These are phyloP conservation scores for Poa pratensis DNA, from an alignment of 176 grass and related monocot genomes.

Conservation along the genomic window DNA sequence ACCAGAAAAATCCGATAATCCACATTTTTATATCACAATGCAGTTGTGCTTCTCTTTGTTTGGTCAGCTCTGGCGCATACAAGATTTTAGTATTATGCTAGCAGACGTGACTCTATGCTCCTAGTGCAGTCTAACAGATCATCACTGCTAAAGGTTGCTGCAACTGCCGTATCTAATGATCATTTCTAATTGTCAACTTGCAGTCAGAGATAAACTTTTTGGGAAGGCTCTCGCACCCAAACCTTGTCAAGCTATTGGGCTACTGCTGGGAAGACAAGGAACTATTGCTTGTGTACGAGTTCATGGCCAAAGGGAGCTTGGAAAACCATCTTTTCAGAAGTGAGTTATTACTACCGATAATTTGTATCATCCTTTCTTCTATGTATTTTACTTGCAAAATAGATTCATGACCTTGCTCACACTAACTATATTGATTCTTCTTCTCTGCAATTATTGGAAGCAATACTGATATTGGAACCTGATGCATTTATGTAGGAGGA, in stretches of 20 bases:
- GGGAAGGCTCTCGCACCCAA: constrained; percentile 86
- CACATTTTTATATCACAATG: constrained; percentile 57
- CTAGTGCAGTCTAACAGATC: constrained; percentile 9
- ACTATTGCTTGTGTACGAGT: constrained; percentile 82
- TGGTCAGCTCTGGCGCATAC: constrained; percentile 9
- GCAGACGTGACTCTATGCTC: neutral
- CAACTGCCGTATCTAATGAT: constrained; percentile 8
- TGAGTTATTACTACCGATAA: constrained; percentile 41
- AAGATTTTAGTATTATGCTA: neutral
- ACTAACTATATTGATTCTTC: neutral
- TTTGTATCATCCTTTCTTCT: neutral
- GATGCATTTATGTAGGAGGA: constrained; percentile 47
- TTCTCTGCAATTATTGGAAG: neutral
- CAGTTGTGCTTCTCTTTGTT: constrained; percentile 24
- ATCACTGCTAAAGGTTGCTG: neutral
- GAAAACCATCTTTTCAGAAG: constrained; percentile 95
- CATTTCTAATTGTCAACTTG: constrained; percentile 41
- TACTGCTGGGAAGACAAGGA: constrained; percentile 85
- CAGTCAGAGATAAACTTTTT: constrained; percentile 90
- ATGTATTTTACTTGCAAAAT: neutral
- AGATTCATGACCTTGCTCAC: neutral
- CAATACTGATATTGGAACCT: neutral
- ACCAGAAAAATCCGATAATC: constrained; percentile 17
- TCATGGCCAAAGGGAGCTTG: constrained; percentile 86
- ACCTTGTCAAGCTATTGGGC: constrained; percentile 78